Evolutionary conservation across 2,329 filamentous ascomycete genomes (phyloP), one percentile per base, ranked within the genome.

Genomic region (Microcyclospora pomicola): DNA sequence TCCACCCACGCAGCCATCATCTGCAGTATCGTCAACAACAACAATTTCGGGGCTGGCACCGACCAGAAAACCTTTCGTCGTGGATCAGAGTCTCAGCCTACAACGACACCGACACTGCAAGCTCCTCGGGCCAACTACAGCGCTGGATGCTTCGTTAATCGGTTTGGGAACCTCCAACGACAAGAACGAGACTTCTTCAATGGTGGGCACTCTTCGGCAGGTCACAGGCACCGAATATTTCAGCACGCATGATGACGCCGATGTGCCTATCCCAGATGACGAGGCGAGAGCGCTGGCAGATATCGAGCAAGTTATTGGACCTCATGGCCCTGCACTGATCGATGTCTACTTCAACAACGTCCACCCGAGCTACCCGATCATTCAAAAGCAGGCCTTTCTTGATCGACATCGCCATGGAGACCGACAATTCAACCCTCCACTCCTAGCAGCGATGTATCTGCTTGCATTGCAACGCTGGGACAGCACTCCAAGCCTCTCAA

Each of bases 381-480:
- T 91, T 30, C 81, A 91, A 55, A 87, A 86, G 61, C 71, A 75
- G 41, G 75, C 86, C 39, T 88, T 88, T 49, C 66, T 82, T 44
- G 80, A 87, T 56, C 81, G 82, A 53, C 84, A 87, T 62, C 74
- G 77, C 35, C 72, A 76, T 49, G 77, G 77, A 31, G 75, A 82
- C 50, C 72, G 73, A 38, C 77, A 82, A 48, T 82, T 88, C 52
- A 79, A 82, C 11, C 82, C 84, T 1, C 74, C 81, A 9, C 65
- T 91, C 16, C 67, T 92, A 12, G 82, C 82, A 27, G 82, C 82
- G 37, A 77, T 92, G 50, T 91, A 93, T 52, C 75, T 93, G 15
- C 66, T 94, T 15, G 83, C 86, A 7, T 72, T 92, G 52, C 86
- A 88, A 58, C 93, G 86, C 78, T 91, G 86, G 77, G 76, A 84